Percentiles rank a stretch among this genome's conserved stretches.
phyloP scores from a whole-genome alignment of 1,139 yeast genomes.

The Candida labiduridarum region DNA sequence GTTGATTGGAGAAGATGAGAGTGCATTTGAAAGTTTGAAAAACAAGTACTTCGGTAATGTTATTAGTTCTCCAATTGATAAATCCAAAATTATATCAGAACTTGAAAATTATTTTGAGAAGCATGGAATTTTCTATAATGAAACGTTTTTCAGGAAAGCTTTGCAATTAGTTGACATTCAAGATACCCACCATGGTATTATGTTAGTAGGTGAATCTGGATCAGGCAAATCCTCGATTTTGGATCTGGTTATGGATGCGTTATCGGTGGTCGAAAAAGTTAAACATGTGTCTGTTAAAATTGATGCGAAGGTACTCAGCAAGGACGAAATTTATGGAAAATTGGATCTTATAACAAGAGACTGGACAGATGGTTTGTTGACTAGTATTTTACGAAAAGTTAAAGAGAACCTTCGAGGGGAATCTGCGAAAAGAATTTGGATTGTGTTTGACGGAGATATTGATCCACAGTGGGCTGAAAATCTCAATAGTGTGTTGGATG shows the following conservation, averaged over 20 bases:
- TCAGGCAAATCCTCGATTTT: conserved; percentile 70
- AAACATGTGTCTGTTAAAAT: conserved; percentile 51
- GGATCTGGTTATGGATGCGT: conserved; percentile 48
- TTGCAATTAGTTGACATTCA: conserved; percentile 66
- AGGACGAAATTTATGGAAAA: conserved; percentile 68
- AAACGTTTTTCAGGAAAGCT: conserved; percentile 57
- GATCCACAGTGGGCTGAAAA: conserved; percentile 96
- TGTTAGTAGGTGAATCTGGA: conserved; percentile 79
- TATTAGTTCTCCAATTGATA: conserved; percentile 16
- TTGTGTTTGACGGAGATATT: conserved; percentile 89
- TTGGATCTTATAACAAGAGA: conserved; percentile 80
- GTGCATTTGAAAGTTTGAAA: conserved; percentile 34
- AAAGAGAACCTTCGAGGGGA: conserved; percentile 64
- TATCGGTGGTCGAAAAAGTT: conserved; percentile 34
- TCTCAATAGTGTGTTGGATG: conserved; percentile 88
- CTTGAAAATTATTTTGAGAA: conserved; percentile 17
- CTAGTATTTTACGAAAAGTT: conserved; percentile 64
- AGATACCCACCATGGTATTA: conserved; percentile 74
- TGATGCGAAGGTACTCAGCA: conserved; percentile 76
- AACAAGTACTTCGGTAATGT: conserved; percentile 26
- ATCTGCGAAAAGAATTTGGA: conserved; percentile 61
- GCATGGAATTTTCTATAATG: conserved; percentile 29
- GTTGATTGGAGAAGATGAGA: conserved; percentile 54
- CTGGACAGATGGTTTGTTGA: conserved; percentile 90
- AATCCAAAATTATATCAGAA: conserved; percentile 19